phyloP scores from a whole-genome alignment of 768 basidiomycete genomes.

The Cystofilobasidium macerans region DNA sequence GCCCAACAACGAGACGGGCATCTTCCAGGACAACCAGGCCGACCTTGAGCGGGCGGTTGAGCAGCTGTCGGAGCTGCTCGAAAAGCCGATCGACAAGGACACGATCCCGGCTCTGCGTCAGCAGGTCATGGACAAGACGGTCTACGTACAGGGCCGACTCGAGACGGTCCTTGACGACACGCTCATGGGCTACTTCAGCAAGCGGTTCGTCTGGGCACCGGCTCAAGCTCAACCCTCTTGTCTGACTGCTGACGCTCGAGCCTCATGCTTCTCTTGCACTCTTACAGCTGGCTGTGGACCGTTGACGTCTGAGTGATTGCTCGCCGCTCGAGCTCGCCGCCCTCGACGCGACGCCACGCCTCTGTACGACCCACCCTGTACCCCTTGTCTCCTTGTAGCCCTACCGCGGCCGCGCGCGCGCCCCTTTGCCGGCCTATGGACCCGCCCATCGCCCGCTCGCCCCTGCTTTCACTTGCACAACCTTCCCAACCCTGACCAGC shows the following conservation, averaged over 20 bases:
- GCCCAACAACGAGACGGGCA: conserved; percentile 78
- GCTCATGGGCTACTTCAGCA: conserved; percentile 64
- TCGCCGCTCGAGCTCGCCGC: no score
- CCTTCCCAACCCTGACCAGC: no score
- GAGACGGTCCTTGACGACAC: conserved; percentile 93
- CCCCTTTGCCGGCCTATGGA: no score
- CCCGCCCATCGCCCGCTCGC: no score
- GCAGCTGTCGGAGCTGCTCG: conserved; percentile 81
- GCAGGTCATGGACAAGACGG: conserved; percentile 88
- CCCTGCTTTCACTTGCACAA: no score
- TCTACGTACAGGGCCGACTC: conserved; percentile 95
- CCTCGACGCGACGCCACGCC: no score
- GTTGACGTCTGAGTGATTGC: no score
- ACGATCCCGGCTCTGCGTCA: conserved; percentile 69
- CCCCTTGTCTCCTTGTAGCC: no score
- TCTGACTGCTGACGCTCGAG: neutral
- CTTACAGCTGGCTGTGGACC: no score
- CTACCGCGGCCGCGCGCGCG: no score
- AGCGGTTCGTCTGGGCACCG: neutral
- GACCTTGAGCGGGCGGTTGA: conserved; percentile 93
- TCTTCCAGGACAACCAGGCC: conserved; percentile 96
- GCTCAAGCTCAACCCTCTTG: neutral
- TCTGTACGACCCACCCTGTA: no score
- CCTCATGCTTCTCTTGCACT: neutral
- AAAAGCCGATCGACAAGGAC: conserved; percentile 79